phyloP scores from a whole-genome alignment of 139 green algal genomes.

The Desmodesmus armatus region DNA sequence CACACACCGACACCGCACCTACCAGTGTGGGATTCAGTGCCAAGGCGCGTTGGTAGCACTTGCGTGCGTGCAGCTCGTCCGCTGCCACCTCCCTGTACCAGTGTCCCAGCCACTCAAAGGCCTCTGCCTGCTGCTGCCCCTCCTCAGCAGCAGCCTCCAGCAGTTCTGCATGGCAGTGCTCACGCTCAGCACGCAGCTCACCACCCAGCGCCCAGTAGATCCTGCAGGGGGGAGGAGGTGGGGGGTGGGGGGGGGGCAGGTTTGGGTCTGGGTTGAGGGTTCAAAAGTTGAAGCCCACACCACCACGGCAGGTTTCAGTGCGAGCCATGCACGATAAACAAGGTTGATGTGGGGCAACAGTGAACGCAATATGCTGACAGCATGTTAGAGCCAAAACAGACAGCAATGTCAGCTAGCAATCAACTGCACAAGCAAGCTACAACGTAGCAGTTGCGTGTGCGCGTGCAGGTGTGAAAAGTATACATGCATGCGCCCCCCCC shows the following conservation, averaged over 20 bases:
- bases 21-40: conserved; percentile 75
- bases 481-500: too few relatives aligned
- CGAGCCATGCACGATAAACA: too few relatives aligned
- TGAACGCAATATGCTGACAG: too few relatives aligned
- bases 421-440: too few relatives aligned
- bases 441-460: too few relatives aligned
- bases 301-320: not conserved
- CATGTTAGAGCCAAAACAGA: too few relatives aligned
- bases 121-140: conserved; percentile 70
- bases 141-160: conserved; percentile 64
- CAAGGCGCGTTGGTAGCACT: conserved; percentile 80
- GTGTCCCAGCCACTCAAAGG: conserved; percentile 74
- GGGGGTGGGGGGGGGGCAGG: too few relatives aligned
- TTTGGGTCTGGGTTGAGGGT: too few relatives aligned
- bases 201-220: conserved; percentile 57
- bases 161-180: conserved; percentile 51
- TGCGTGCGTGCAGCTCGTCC: conserved; percentile 60
- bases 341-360: too few relatives aligned
- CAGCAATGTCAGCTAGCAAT: too few relatives aligned
- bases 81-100: conserved; percentile 66
- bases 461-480: too few relatives aligned
- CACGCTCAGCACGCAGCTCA: not conserved
- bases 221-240: conserved; percentile 5
- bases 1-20: conserved; percentile 22
- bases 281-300: not conserved